Conservation (phyloP, 2,329 filamentous ascomycete species). For the Cladosporium sphaerospermum region DNA sequence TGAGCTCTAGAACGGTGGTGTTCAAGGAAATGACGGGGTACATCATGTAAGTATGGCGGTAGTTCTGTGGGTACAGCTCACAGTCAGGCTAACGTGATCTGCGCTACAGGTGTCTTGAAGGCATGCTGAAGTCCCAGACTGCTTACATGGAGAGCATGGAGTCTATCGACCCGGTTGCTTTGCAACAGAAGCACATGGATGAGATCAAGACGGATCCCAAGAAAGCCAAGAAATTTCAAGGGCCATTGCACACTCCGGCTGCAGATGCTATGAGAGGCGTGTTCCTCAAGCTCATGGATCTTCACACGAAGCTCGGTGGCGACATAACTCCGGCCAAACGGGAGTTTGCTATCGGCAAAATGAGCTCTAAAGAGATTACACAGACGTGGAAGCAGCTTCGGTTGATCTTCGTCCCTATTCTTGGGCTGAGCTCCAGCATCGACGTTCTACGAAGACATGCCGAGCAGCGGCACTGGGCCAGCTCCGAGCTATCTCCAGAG, state of each 20-base stretch:
- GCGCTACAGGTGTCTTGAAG: constrained; percentile 42
- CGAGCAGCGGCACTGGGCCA: constrained; percentile 47
- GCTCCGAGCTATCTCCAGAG: constrained; percentile 14
- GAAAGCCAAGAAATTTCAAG: constrained; percentile 25
- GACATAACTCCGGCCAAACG: constrained; percentile 68
- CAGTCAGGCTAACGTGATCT: background rate
- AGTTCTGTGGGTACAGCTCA: background rate
- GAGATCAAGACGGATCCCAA: constrained; percentile 16
- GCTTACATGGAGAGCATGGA: constrained; percentile 60
- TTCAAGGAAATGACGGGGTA: constrained; percentile 57
- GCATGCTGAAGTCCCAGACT: constrained; percentile 54
- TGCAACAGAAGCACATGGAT: constrained; percentile 15
- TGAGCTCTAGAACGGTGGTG: constrained; percentile 59
- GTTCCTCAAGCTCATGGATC: constrained; percentile 33
- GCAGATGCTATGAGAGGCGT: constrained; percentile 27
- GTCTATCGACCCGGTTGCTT: constrained; percentile 41
- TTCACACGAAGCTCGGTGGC: constrained; percentile 60
- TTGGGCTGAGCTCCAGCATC: constrained; percentile 62
- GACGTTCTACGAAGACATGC: constrained; percentile 64
- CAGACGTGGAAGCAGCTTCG: constrained; percentile 55
- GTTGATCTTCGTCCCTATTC: constrained; percentile 58
- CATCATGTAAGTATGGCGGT: constrained; percentile 33
- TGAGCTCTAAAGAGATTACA: constrained; percentile 58
- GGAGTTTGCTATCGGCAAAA: constrained; percentile 64
- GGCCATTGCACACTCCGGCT: constrained; percentile 37